phyloP scores from a whole-genome alignment of 345 rosid genomes.

The Lepidium didymum region DNA sequence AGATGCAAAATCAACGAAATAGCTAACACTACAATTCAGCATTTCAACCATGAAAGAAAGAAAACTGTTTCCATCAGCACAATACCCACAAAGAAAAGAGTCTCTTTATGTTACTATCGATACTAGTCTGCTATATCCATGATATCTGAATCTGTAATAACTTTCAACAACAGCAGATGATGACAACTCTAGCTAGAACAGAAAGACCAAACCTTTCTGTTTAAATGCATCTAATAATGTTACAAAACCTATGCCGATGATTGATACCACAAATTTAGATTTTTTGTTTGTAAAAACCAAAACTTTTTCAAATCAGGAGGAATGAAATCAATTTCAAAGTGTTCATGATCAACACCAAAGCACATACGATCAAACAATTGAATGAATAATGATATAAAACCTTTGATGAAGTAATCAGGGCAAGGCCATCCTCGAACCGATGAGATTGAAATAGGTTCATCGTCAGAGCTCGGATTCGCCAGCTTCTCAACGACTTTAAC shows the following conservation, averaged over 20 bases:
- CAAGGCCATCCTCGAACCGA: constrained; percentile 84
- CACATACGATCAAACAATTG: neutral
- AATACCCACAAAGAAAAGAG: neutral
- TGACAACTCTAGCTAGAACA: neutral
- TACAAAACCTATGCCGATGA: neutral
- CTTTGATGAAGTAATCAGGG: constrained; percentile 75
- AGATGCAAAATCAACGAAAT: no score
- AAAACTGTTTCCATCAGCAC: neutral
- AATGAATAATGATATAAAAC: constrained; percentile 17
- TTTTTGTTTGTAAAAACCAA: neutral
- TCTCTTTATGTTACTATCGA: neutral
- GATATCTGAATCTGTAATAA: neutral
- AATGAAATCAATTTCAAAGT: neutral
- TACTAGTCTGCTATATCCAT: constrained; percentile 1
- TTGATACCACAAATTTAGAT: neutral
- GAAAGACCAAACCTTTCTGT: neutral
- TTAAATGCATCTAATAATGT: neutral
- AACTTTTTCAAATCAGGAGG: neutral
- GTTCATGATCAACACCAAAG: neutral
- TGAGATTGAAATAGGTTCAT: constrained; percentile 50
- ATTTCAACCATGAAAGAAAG: neutral
- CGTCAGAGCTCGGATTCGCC: constrained; percentile 51
- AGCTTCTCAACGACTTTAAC: constrained; percentile 70
- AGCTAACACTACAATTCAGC: no score
- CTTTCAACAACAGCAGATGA: neutral